A percentile compares a stretch with the other conserved stretches of the same genome.
These are phyloP conservation scores for Paecilomyces sp. DNA, from an alignment of 2,329 filamentous ascomycete genomes.

Conservation along the genomic window DNA sequence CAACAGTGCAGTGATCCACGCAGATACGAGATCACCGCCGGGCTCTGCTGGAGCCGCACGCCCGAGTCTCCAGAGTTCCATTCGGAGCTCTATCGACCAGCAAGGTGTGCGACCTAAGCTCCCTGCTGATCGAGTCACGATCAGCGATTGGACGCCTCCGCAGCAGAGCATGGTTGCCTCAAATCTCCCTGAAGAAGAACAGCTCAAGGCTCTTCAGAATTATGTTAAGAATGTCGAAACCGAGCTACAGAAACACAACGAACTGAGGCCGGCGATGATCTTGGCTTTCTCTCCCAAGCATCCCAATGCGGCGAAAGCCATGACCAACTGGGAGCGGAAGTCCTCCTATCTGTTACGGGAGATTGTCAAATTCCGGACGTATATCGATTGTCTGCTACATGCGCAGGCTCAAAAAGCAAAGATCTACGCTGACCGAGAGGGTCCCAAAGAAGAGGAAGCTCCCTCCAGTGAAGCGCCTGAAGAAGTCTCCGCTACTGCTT, in stretches of 20 bases:
- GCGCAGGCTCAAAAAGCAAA: conserved; percentile 64
- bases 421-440: conserved; percentile 48
- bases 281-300: conserved; percentile 83
- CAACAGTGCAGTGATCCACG: conserved; percentile 62
- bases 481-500: background rate
- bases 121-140: conserved; percentile 74
- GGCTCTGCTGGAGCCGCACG: conserved; percentile 32
- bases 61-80: conserved; percentile 54
- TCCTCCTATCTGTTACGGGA: conserved; percentile 84
- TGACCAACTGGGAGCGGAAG: conserved; percentile 97
- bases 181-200: conserved; percentile 69
- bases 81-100: conserved; percentile 61
- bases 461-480: background rate
- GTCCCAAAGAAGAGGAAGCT: conserved; percentile 7
- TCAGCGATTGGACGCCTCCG: conserved; percentile 84
- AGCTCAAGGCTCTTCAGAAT: conserved; percentile 63
- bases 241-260: conserved; percentile 81
- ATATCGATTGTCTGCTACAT: conserved; percentile 74
- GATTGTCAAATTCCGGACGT: conserved; percentile 94
- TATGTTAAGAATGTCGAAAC: conserved; percentile 84
- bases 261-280: conserved; percentile 77
- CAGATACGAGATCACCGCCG: conserved; percentile 31
- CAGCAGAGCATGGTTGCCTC: conserved; percentile 85
- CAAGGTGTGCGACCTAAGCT: conserved; percentile 58
- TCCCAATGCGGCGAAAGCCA: conserved; percentile 71